phyloP scores from a whole-genome alignment of 306 rosid genomes.

The Sesbania bispinosa region DNA sequence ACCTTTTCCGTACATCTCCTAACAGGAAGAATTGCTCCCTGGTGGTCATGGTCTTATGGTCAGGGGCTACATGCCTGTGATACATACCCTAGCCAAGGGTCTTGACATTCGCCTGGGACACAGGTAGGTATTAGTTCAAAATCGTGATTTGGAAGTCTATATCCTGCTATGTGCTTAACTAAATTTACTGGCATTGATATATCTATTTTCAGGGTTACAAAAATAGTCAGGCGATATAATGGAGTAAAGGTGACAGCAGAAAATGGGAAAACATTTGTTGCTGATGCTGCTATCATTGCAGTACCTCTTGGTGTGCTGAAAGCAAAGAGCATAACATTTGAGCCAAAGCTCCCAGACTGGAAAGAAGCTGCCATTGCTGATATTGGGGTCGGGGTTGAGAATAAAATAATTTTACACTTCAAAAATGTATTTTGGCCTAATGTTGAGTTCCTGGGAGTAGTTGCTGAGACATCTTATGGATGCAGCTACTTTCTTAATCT shows the following conservation, averaged over 20 bases:
- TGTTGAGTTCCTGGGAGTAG: conserved; percentile 97
- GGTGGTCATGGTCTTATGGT: conserved; percentile 99
- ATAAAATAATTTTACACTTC: conserved; percentile 84
- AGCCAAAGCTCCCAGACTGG: conserved; percentile 98
- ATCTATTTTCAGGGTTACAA: conserved; percentile 71
- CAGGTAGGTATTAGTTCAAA: conserved; percentile 42
- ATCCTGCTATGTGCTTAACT: conserved; percentile 13
- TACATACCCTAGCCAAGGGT: conserved; percentile 94
- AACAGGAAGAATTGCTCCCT: conserved; percentile 90
- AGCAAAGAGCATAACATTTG: conserved; percentile 67
- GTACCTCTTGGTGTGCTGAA: conserved; percentile 95
- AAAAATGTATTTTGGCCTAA: conserved; percentile 97
- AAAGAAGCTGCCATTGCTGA: conserved; percentile 86
- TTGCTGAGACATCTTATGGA: conserved; percentile 85
- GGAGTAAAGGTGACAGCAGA: conserved; percentile 80
- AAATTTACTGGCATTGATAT: conserved; percentile 4
- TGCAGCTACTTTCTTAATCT: conserved; percentile 99
- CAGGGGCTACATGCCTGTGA: conserved; percentile 89
- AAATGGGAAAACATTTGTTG: conserved; percentile 70
- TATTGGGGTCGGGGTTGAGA: conserved; percentile 92
- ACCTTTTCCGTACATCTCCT: conserved; percentile 13
- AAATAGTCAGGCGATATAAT: conserved; percentile 61
- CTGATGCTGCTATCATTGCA: conserved; percentile 88
- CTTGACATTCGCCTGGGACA: conserved; percentile 85
- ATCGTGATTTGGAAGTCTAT: background rate